Base-by-base conservation (phyloP, 2,329 filamentous ascomycete species). In the Xylaria sp. region DNA sequence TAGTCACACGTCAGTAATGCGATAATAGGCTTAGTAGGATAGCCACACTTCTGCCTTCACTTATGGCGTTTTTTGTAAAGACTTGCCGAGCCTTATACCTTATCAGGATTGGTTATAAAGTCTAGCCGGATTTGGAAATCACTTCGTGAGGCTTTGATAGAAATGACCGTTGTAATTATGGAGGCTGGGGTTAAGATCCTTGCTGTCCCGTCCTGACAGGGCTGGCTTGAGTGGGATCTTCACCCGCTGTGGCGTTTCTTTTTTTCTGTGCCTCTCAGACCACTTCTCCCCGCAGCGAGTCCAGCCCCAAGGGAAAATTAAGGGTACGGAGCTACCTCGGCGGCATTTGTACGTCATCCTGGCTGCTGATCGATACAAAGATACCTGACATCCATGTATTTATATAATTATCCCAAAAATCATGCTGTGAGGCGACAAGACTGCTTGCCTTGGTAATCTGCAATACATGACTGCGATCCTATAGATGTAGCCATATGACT, bases 241-340 rank as follows among this genome's bases (percentile, higher is more conserved):
- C 65, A 68, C 65, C 66, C 68, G 65, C 67, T 65, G 65, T 70
- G 67, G 68, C 70, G 63, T 68, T 72, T 68, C 60, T 66, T 66
- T 56, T 67, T 69, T 67, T 36, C 65, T 67, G 53, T 64, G 38
- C 28, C 36, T 59, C 61, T 73, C 70, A 69, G 68, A 59, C 70
- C 66, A 69, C 64, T 59, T 72, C 64, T 44, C 67, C 57, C 69
- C 56, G 57, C 56, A 60, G 59, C 28, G 36, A 64, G 59, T 56
- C 69, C 67, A 71, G 69, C 67, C 65, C 65, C 67, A 63, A 23
- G 51, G 36, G 20, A 57, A 63, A 44, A 62, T 63, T 61, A 63
- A 67, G 49, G 59, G 66, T 38, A 63, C 68, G 70, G 68, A 36
- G 68, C 63, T 68, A 68, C 70, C 63, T 71, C 70, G 70, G 65